Evolutionary conservation across 1,139 yeast species (phyloP).

Genomic region (Blastobotrys apis): DNA sequence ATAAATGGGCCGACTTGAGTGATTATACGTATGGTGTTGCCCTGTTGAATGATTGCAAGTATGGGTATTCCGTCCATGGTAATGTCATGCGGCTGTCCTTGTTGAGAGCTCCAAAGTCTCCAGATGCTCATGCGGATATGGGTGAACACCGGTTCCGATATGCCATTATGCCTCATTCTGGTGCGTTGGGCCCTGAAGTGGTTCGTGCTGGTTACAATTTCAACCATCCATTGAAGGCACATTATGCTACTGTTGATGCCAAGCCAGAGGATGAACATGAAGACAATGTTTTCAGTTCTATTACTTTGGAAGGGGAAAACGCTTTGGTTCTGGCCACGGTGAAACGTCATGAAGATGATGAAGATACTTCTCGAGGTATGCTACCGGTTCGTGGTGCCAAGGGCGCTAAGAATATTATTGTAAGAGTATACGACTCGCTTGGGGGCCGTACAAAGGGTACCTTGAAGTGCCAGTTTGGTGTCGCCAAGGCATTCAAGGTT

Average conservation of each 20-base stretch:
- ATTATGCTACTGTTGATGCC: conserved; percentile 10
- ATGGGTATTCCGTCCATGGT: conserved; percentile 90
- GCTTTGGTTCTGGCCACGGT: conserved; percentile 69
- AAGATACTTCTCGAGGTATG: conserved; percentile 39
- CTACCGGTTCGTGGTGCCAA: conserved; percentile 45
- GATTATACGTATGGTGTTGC: conserved; percentile 88
- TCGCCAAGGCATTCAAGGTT: conserved; percentile 53
- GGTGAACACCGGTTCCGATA: conserved; percentile 80
- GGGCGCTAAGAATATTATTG: conserved; percentile 46
- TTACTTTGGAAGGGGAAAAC: conserved; percentile 29
- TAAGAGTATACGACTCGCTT: conserved; percentile 77
- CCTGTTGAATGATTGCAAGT: conserved; percentile 76
- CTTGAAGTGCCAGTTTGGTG: conserved; percentile 40
- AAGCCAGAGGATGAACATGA: conserved; percentile 4
- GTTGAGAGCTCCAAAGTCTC: conserved; percentile 82
- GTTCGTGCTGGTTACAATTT: conserved; percentile 76
- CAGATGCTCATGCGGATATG: conserved; percentile 92
- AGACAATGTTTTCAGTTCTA: conserved; percentile 7
- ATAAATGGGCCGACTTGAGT: conserved; percentile 87
- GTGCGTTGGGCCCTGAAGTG: conserved; percentile 56
- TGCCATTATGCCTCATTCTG: conserved; percentile 78
- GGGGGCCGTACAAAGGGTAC: conserved; percentile 68
- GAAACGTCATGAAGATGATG: conserved; percentile 86
- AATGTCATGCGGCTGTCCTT: conserved; percentile 78
- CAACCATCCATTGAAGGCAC: conserved; percentile 50